Percentiles rank a stretch among this genome's conserved stretches.
Evolutionary conservation across 73 alveolate genomes (phyloP).

Genomic region (Paramecium tetraurelia): DNA sequence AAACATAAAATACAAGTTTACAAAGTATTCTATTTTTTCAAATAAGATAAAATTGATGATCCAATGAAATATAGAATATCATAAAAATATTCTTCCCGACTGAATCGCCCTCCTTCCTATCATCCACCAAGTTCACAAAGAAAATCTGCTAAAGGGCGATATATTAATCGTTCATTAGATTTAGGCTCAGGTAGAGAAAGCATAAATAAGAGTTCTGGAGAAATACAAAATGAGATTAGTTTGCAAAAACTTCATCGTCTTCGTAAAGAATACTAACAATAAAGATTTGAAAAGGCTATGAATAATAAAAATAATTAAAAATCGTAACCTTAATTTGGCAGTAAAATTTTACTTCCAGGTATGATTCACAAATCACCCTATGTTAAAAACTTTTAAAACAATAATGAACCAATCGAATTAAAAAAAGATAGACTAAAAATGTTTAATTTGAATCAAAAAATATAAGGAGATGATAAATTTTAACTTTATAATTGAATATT

Average conservation of each 20-base stretch:
- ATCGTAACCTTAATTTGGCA: background rate
- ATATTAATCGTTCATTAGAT: background rate
- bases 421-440: background rate
- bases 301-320: background rate
- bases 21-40: background rate
- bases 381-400: background rate
- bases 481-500: background rate
- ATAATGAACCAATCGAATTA: background rate
- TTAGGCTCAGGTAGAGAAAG: background rate
- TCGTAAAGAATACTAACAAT: background rate
- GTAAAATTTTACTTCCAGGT: constrained; percentile 9
- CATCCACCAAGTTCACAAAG: background rate
- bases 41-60: background rate
- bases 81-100: background rate
- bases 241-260: background rate
- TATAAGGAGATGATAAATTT: background rate
- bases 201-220: background rate
- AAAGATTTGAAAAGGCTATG: constrained; percentile 36
- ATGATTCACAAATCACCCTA: constrained; percentile 1
- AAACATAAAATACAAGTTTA: background rate
- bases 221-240: background rate
- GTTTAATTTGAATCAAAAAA: background rate
- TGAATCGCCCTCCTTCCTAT: constrained; percentile 18
- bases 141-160: background rate
- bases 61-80: background rate